Percentiles rank a stretch among this genome's conserved stretches.
phyloP scores from a whole-genome alignment of 306 rosid species.

The Pachyrhizus erosus region DNA sequence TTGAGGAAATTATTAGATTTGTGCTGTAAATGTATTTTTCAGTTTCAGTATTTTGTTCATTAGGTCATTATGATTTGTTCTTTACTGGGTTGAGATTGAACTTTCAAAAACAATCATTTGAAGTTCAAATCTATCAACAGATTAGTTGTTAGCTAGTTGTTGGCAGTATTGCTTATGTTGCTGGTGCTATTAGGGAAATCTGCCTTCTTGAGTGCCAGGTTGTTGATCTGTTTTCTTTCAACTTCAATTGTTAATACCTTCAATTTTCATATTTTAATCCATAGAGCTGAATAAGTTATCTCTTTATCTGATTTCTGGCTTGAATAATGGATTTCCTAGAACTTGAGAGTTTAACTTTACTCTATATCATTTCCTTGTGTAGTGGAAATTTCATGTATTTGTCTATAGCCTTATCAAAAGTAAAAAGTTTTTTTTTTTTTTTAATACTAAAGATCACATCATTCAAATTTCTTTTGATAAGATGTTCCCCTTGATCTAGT shows the following conservation, averaged over 20 bases:
- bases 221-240: background rate
- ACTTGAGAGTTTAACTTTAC: slow-evolving; percentile 8
- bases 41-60: background rate
- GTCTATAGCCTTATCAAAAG: slow-evolving; percentile 5
- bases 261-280: background rate
- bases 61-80: background rate
- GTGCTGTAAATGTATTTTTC: background rate
- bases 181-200: background rate
- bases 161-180: background rate
- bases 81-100: background rate
- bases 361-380: slow-evolving; percentile 8
- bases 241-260: background rate
- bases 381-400: background rate
- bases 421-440: background rate
- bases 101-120: background rate
- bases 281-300: background rate
- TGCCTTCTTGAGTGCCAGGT: background rate
- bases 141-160: background rate
- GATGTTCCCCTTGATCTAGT: background rate
- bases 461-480: background rate
- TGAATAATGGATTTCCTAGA: slow-evolving; percentile 9
- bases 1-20: background rate
- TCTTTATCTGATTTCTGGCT: background rate
- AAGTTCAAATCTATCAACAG: background rate
- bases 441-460: background rate